phyloP scores from a whole-genome alignment of 257 asterid genomes.

The Petrea volubilis region DNA sequence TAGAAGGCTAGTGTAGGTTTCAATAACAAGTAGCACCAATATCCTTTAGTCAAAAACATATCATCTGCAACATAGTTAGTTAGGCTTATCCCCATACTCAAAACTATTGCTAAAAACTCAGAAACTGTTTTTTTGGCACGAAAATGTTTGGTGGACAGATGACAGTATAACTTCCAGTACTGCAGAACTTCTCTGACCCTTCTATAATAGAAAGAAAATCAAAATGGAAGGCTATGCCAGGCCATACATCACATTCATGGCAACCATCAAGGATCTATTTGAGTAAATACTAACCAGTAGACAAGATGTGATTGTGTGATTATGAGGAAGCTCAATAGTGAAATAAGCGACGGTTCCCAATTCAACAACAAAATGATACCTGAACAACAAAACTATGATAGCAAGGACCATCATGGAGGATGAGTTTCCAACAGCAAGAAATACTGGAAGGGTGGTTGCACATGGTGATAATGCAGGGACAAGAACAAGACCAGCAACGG shows the following conservation, averaged over 20 bases:
- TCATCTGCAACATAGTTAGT: too few relatives aligned
- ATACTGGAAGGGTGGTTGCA: constrained; percentile 98
- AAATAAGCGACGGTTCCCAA: constrained; percentile 5
- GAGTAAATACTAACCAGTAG: constrained; percentile 1
- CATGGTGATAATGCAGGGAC: constrained; percentile 98
- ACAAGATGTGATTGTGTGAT: constrained; percentile 8
- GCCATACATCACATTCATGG: not conserved
- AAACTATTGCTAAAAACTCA: too few relatives aligned
- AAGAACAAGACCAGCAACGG: constrained; percentile 98
- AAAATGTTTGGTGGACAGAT: too few relatives aligned
- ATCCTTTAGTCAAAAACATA: too few relatives aligned
- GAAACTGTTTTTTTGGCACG: too few relatives aligned
- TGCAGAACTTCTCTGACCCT: not conserved
- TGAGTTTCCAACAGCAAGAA: constrained; percentile 98
- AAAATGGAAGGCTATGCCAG: not conserved
- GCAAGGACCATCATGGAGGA: constrained; percentile 97
- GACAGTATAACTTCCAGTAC: not conserved
- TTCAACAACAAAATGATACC: constrained; percentile 40
- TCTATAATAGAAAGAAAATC: not conserved
- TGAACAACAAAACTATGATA: constrained; percentile 84
- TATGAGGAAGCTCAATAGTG: not conserved
- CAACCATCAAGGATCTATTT: not conserved
- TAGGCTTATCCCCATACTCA: too few relatives aligned
- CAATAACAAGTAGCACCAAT: too few relatives aligned
- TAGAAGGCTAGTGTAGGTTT: not conserved